Base-by-base conservation (phyloP, 164 flowering plant species). In the Vitis cinerea region DNA sequence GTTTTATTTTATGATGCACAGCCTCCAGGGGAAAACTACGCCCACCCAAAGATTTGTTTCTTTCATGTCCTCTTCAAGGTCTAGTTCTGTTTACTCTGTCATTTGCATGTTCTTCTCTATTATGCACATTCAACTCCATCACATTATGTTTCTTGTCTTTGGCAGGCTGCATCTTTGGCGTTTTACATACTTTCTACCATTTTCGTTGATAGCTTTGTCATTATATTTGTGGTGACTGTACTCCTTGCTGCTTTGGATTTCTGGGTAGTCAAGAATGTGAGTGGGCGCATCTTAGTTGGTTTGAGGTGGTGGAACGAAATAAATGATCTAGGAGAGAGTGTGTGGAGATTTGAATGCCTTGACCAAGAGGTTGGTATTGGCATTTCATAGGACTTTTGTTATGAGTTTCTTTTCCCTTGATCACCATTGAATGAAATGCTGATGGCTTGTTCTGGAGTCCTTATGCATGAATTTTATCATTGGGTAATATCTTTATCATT, bases 271-370 rank as follows among this genome's bases (percentile, higher is more conserved):
- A 95, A 93, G 82, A 95, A 95, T 84, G 93, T 95, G 29, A 95
- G 94, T 82, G 97, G 99, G 14, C 85, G 97, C 50, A 95, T 95
- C 53, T 79, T 95, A 66, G 99, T 93, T 71, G 98, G 99, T 65
- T 72, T 93, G 76, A 88, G 99, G 81, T 95, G 98, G 99, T 91
- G 98, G 98, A 95, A 95, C 83, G 98, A 95, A 79, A 91, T 91
- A 61, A 77, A 95, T 81, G 99, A 95, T 31, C 66, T 80, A 71
- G 99, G 97, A 16, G 99, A 95, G 77, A 91, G 99, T 68, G 86
- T 91, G 3, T 95, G 98, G 98, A 95, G 83, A 78, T 95, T 86
- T 75, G 96, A 95, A 76, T 87, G 86, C 71, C 99, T 95, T 78
- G 98, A 95, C 68, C 97, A 91, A 74, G 94, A 95, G 93, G 99